Base-by-base conservation (phyloP, 129 eudicot genomes). In the Centaurea solstitialis region DNA sequence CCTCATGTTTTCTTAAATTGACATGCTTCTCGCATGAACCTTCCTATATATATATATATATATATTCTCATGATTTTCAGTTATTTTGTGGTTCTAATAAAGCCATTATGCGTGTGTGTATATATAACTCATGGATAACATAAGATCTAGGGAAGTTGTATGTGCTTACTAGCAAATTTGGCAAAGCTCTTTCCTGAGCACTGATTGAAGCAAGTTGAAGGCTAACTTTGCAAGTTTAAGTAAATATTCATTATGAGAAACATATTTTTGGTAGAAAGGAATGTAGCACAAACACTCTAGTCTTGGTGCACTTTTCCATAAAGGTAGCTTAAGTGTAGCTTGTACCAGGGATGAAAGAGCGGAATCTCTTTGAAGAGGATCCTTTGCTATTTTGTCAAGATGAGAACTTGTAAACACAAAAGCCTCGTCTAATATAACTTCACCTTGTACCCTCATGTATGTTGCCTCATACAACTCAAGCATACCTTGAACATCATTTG, bases 251-350 rank as follows among this genome's bases (percentile, higher is more conserved):
- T 74, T 76, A 21, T 68, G 77, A 0, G 77, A 75, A 38, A 67
- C 77, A 13, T 66, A 39, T 33, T 85, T 50, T 47, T 87, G 77
- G 57, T 89, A 89, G 23, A 76, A 4, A n/a, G 87, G 73, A 0
- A 89, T 84, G 87, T 47, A 87, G 17, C 30, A 20, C 3, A 80
- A 65, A 7, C 84, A 77, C 70, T 84, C 87, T 6, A 89, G 6
- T 7, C 87, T 72, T 26, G 83, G 80, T 3, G 75, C 6, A 9
- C 87, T 78, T 40, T 43, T 40, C 0, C 79, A 84, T 8, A 80
- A 6, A 18, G 84, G 67, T 23, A 73, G 80, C 8, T 59, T 45
- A 4, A 87, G 47, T 1, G 87, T 83, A 41, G 73, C 85, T 0
- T 7, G 28, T 2, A 89, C 80, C 70, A 79, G 75, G 37, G 28